phyloP scores from a whole-genome alignment of 345 rosid genomes.

The Eucalyptus sp. region DNA sequence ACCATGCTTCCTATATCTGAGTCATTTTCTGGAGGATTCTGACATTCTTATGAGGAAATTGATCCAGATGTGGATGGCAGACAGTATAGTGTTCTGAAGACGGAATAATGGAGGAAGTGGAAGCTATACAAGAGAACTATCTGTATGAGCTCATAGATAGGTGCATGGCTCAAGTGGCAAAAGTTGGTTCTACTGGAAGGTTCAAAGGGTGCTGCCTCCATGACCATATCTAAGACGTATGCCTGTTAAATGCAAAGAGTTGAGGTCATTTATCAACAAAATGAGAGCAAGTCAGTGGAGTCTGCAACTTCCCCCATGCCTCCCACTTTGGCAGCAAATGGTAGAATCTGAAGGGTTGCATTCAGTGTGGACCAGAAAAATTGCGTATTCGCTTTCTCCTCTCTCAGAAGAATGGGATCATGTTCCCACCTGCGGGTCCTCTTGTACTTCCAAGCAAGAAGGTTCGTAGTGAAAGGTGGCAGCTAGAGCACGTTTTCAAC shows the following conservation, averaged over 20 bases:
- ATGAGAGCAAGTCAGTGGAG: background rate
- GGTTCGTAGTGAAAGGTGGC: background rate
- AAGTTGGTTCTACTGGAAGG: slow-evolving; percentile 8
- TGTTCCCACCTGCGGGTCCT: background rate
- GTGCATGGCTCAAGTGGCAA: slow-evolving; percentile 12
- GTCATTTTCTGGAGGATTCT: slow-evolving; percentile 20
- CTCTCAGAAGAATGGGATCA: background rate
- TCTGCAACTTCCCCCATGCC: background rate
- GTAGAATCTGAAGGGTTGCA: background rate
- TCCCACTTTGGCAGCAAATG: background rate
- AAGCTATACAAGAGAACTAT: slow-evolving; percentile 14
- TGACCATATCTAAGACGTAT: slow-evolving; percentile 24
- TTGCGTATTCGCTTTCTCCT: background rate
- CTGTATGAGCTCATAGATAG: slow-evolving; percentile 16
- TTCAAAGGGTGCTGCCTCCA: slow-evolving; percentile 17
- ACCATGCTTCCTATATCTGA: slow-evolving; percentile 14
- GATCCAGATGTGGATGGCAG: slow-evolving; percentile 29
- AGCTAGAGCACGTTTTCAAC: background rate
- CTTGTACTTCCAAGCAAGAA: background rate
- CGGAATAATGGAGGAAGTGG: background rate
- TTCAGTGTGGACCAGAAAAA: background rate
- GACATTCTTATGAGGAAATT: slow-evolving; percentile 21
- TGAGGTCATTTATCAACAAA: background rate
- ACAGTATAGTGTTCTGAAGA: slow-evolving; percentile 6
- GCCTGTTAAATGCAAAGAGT: slow-evolving; percentile 16